Conservation (phyloP, 2,329 filamentous ascomycete species). For the Cordyceps sp. region DNA sequence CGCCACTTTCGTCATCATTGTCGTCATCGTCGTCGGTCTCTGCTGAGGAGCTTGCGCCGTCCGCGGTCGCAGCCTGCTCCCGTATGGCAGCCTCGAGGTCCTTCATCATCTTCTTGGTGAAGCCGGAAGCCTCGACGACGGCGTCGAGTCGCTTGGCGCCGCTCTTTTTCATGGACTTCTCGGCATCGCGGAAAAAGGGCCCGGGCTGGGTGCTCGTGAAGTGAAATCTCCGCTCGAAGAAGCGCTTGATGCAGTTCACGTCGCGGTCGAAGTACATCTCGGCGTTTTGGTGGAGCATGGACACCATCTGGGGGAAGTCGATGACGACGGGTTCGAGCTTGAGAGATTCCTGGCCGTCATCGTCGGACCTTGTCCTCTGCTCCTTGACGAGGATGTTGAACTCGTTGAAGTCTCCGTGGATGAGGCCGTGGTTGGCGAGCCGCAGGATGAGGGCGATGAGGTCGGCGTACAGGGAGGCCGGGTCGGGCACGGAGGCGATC, state of each 20-base stretch:
- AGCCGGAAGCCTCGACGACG: constrained; percentile 79
- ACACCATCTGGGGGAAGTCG: constrained; percentile 97
- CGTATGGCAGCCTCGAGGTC: constrained; percentile 85
- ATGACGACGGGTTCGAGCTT: constrained; percentile 67
- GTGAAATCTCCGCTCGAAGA: constrained; percentile 77
- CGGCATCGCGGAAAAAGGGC: constrained; percentile 72
- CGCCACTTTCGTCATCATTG: constrained; percentile 14
- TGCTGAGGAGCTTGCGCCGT: constrained; percentile 12
- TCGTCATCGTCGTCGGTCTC: constrained; percentile 10
- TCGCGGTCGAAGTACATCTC: constrained; percentile 97
- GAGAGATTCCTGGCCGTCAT: constrained; percentile 25
- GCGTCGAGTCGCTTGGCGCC: constrained; percentile 62
- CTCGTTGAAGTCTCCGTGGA: constrained; percentile 98
- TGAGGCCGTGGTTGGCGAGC: constrained; percentile 72
- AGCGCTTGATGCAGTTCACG: constrained; percentile 86
- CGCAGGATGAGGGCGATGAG: constrained; percentile 74
- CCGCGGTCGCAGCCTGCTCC: constrained; percentile 41
- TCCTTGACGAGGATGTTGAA: constrained; percentile 97
- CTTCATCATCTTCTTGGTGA: constrained; percentile 92
- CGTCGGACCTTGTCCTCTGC: constrained; percentile 24
- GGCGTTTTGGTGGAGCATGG: constrained; percentile 82
- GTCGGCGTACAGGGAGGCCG: constrained; percentile 76
- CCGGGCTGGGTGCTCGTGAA: constrained; percentile 71
- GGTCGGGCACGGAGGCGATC: constrained; percentile 68
- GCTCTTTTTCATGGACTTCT: constrained; percentile 52